A percentile compares a stretch with the other conserved stretches of the same genome.
phyloP scores from a whole-genome alignment of 441 rosid genomes.

The Eruca vesicaria region DNA sequence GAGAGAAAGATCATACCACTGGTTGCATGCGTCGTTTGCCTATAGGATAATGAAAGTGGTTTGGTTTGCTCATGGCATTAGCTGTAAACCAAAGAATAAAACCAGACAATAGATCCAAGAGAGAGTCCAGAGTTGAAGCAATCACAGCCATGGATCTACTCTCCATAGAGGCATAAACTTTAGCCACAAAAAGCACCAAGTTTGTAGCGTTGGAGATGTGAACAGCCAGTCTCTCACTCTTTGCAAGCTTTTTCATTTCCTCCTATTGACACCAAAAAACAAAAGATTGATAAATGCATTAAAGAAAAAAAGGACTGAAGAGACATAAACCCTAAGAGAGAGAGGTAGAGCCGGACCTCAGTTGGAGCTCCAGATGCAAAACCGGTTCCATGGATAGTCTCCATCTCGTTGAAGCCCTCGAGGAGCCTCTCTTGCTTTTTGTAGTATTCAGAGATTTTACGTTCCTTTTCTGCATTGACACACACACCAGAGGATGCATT shows the following conservation, averaged over 20 bases:
- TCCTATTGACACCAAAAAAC: constrained; percentile 33
- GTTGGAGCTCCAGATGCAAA: constrained; percentile 39
- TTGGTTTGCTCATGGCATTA: constrained; percentile 49
- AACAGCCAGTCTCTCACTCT: constrained; percentile 48
- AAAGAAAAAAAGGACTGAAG: background rate
- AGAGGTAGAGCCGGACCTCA: constrained; percentile 34
- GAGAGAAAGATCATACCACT: constrained; percentile 40
- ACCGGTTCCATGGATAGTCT: constrained; percentile 42
- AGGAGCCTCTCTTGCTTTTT: constrained; percentile 58
- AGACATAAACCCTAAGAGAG: background rate
- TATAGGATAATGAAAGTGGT: constrained; percentile 46
- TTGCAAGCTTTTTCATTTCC: constrained; percentile 50
- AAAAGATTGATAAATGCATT: background rate
- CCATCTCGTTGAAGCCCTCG: constrained; percentile 52
- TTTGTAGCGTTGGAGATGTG: constrained; percentile 45
- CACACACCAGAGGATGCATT: background rate
- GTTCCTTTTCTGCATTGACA: constrained; percentile 36
- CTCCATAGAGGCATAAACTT: constrained; percentile 47
- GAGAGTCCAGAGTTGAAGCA: constrained; percentile 61
- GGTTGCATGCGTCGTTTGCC: constrained; percentile 61
- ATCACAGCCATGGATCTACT: constrained; percentile 57
- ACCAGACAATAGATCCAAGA: constrained; percentile 52
- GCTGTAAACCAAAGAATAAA: constrained; percentile 50
- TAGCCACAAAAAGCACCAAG: constrained; percentile 47
- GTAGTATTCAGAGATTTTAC: constrained; percentile 53